Conservation (phyloP, 2,329 filamentous ascomycete genomes). For the Curvularia hawaiiensis region DNA sequence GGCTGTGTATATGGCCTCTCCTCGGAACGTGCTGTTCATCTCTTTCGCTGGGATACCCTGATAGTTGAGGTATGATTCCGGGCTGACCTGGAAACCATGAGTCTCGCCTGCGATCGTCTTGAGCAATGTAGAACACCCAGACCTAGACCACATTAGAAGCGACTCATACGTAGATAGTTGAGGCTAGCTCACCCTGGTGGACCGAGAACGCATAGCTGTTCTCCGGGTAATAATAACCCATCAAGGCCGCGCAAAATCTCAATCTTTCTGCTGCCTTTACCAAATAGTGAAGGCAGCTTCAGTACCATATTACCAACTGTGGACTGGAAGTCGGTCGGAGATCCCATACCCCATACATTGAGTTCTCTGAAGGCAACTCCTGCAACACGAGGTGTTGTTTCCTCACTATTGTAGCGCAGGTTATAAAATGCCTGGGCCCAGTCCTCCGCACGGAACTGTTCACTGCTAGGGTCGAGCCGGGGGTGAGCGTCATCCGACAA, state of each 20-base stretch:
- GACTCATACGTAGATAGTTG: no score
- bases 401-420: slow-evolving; percentile 48
- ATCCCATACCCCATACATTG: slow-evolving; percentile 68
- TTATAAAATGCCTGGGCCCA: slow-evolving; percentile 56
- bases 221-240: slow-evolving; percentile 68
- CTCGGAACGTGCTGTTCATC: slow-evolving; percentile 76
- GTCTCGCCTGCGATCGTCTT: slow-evolving; percentile 84
- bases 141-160: slow-evolving; percentile 27
- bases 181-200: slow-evolving; percentile 56
- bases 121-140: slow-evolving; percentile 78
- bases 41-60: slow-evolving; percentile 72
- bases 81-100: slow-evolving; percentile 74
- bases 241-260: slow-evolving; percentile 72
- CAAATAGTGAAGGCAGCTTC: slow-evolving; percentile 60
- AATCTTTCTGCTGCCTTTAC: slow-evolving; percentile 58
- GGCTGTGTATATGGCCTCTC: slow-evolving; percentile 83
- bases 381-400: slow-evolving; percentile 59
- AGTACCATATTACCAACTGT: slow-evolving; percentile 67
- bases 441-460: slow-evolving; percentile 49
- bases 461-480: slow-evolving; percentile 49
- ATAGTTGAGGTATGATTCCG: slow-evolving; percentile 77
- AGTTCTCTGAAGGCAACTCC: slow-evolving; percentile 69
- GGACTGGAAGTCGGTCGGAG: slow-evolving; percentile 69
- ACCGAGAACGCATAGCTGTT: slow-evolving; percentile 75
- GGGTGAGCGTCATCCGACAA: slow-evolving; percentile 45